phyloP scores from a whole-genome alignment of 2,329 filamentous ascomycete genomes.

The Aspergillus neotritici region DNA sequence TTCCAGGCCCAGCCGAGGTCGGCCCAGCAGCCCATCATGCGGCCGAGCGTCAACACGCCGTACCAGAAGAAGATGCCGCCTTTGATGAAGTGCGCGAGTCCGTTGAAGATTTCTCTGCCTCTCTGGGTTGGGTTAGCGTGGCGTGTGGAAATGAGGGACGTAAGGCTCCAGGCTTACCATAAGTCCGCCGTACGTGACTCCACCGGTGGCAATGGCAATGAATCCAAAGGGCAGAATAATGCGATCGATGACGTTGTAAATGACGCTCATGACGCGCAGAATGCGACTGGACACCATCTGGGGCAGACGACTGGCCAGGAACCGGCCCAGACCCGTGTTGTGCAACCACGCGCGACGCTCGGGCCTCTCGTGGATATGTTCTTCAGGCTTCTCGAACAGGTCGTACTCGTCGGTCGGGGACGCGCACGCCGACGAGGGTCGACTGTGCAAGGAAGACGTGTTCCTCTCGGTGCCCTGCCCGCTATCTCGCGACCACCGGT shows the following conservation, averaged over 20 bases:
- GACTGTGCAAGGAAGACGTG: constrained; percentile 61
- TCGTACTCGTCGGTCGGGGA: constrained; percentile 45
- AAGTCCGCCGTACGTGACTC: constrained; percentile 72
- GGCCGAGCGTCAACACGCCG: constrained; percentile 76
- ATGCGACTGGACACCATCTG: constrained; percentile 52
- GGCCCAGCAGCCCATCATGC: constrained; percentile 85
- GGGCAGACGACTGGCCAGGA: constrained; percentile 51
- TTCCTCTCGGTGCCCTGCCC: constrained; percentile 68
- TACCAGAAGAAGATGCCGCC: constrained; percentile 94
- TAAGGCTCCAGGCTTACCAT: constrained; percentile 56
- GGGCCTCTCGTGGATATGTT: constrained; percentile 40
- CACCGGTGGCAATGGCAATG: constrained; percentile 63
- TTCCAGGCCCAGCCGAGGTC: constrained; percentile 97
- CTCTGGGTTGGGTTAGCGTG: constrained; percentile 45
- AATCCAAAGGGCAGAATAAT: constrained; percentile 74
- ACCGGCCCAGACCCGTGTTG: constrained; percentile 44
- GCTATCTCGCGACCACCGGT: constrained; percentile 64
- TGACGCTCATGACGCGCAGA: constrained; percentile 53
- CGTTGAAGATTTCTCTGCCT: constrained; percentile 66
- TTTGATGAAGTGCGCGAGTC: constrained; percentile 89
- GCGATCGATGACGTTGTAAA: constrained; percentile 67
- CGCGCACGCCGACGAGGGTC: constrained; percentile 58
- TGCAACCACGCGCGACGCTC: constrained; percentile 39
- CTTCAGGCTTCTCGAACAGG: constrained; percentile 44
- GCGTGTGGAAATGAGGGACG: constrained; percentile 14